phyloP scores from a whole-genome alignment of 148 eudicot species.

The Suaeda aralocaspica region DNA sequence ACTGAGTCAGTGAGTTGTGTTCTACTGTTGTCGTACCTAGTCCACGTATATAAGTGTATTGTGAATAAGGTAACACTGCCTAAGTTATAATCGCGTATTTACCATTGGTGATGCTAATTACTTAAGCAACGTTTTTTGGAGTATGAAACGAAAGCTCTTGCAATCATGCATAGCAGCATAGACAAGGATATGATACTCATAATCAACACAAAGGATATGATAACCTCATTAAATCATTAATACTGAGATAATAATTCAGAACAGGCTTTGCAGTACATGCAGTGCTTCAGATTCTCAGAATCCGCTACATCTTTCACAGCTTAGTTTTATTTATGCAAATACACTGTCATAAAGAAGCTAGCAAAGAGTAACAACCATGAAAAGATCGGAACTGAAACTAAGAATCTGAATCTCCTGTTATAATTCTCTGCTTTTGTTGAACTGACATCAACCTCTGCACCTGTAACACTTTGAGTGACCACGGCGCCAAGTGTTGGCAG shows the following conservation, averaged over 20 bases:
- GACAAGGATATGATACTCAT: no score
- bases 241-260: neutral
- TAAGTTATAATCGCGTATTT: no score
- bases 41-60: no score
- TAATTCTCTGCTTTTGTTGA: neutral
- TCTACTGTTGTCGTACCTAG: no score
- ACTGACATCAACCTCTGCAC: constrained; percentile 18
- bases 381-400: no score
- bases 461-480: constrained; percentile 18
- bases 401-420: neutral
- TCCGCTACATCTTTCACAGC: neutral
- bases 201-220: neutral
- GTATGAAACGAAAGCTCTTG: neutral
- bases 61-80: no score
- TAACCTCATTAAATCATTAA: neutral
- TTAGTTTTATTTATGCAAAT: no score
- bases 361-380: neutral
- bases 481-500: constrained; percentile 26
- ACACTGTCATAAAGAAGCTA: neutral
- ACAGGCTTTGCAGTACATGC: neutral
- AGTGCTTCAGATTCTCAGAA: neutral
- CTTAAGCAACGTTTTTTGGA: neutral
- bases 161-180: no score
- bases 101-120: no score
- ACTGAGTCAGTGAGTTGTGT: no score